phyloP scores from a whole-genome alignment of 345 rosid genomes.

The Rhizophora mangle region DNA sequence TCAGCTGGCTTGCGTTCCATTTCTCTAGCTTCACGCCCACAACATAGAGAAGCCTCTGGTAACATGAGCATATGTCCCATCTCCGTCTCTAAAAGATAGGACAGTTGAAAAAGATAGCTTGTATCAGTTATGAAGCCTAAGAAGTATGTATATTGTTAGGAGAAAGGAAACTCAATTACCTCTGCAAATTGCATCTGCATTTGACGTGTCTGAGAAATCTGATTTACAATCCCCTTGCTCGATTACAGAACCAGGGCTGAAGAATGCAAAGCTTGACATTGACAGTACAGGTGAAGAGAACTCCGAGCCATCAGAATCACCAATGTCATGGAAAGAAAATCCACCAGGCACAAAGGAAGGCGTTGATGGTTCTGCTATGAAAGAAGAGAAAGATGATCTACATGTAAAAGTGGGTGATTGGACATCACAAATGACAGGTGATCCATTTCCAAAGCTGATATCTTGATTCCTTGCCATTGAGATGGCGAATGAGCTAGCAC shows the following conservation, averaged over 20 bases:
- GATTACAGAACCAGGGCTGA: constrained; percentile 32
- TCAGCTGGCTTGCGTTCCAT: constrained; percentile 30
- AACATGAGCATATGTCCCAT: constrained; percentile 26
- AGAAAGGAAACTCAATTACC: constrained; percentile 34
- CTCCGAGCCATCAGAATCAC: constrained; percentile 33
- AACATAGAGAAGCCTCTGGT: constrained; percentile 24
- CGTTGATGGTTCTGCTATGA: constrained; percentile 38
- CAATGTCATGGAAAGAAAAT: constrained; percentile 40
- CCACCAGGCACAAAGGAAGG: constrained; percentile 34
- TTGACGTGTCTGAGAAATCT: constrained; percentile 20
- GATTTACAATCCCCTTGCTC: constrained; percentile 19
- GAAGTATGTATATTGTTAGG: background rate
- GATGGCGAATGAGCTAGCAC: constrained; percentile 34
- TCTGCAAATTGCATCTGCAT: constrained; percentile 20
- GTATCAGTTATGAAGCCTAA: background rate
- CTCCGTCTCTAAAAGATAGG: constrained; percentile 25
- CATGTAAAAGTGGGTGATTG: constrained; percentile 41
- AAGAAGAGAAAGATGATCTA: constrained; percentile 51
- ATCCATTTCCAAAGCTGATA: constrained; percentile 53
- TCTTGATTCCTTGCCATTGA: constrained; percentile 47
- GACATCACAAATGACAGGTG: constrained; percentile 32
- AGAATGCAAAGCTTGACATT: constrained; percentile 61
- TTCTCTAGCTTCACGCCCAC: constrained; percentile 28
- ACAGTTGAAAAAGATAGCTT: background rate
- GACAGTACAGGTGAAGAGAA: constrained; percentile 42